These are phyloP conservation scores for Euphorbia celastroides DNA, from an alignment of 441 rosid species.

Conservation along the genomic window DNA sequence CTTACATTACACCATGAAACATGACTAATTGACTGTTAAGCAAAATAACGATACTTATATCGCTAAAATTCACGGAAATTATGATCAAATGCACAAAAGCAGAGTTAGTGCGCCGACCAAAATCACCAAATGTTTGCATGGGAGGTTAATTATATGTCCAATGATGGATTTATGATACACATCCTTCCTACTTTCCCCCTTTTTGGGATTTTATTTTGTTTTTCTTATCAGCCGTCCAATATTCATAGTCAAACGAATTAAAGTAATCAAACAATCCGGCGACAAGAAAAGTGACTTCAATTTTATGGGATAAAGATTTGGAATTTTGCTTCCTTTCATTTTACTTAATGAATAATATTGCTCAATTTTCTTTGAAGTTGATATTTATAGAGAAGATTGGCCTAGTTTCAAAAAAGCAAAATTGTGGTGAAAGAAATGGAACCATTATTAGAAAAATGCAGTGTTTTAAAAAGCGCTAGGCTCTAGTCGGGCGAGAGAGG, in stretches of 20 bases:
- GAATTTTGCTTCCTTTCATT: background rate
- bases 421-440: background rate
- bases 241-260: constrained; percentile 3
- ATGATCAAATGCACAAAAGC: background rate
- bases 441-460: background rate
- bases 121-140: constrained; percentile 6
- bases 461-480: too few relatives aligned
- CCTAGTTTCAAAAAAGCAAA: constrained; percentile 2
- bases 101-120: constrained; percentile 9
- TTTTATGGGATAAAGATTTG: background rate
- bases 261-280: background rate
- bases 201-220: background rate
- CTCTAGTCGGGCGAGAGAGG: too few relatives aligned
- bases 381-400: background rate
- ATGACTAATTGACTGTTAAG: too few relatives aligned
- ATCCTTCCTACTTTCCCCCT: background rate
- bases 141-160: background rate
- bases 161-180: background rate
- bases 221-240: background rate
- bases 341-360: background rate
- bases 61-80: background rate
- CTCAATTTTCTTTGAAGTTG: background rate
- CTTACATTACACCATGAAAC: too few relatives aligned
- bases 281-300: background rate
- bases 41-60: too few relatives aligned